phyloP scores from a whole-genome alignment of 169 alveolate genomes.

The Plasmodium coatneyi region DNA sequence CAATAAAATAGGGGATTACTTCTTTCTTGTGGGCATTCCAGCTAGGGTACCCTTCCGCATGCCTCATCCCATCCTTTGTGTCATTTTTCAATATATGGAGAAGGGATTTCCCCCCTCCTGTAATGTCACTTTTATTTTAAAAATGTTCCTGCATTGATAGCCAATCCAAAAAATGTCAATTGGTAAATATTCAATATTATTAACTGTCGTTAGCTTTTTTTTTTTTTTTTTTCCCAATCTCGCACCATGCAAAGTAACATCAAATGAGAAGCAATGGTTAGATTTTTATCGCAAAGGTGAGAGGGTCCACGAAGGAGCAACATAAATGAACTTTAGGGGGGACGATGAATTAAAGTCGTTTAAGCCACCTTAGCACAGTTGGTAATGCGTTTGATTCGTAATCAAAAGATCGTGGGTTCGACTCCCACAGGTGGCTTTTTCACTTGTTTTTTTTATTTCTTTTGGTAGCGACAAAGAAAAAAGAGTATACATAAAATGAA shows the following conservation, averaged over 20 bases:
- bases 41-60: neutral
- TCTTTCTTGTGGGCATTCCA: neutral
- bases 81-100: neutral
- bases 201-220: neutral
- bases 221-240: neutral
- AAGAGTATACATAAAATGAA: neutral
- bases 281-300: neutral
- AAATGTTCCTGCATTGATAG: neutral
- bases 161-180: neutral
- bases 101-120: neutral
- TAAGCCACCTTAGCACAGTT: constrained; percentile 89
- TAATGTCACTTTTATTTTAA: neutral
- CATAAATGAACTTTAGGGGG: neutral
- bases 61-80: neutral
- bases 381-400: constrained; percentile 91
- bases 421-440: constrained; percentile 89
- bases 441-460: too few relatives aligned
- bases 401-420: constrained; percentile 92
- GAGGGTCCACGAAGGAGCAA: too few relatives aligned
- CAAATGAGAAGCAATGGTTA: neutral
- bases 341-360: neutral
- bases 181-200: neutral
- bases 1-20: neutral
- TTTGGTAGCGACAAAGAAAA: neutral
- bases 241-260: neutral